Evolutionary conservation across 441 rosid genomes (phyloP).

Genomic region (Adansonia rubrostipa): DNA sequence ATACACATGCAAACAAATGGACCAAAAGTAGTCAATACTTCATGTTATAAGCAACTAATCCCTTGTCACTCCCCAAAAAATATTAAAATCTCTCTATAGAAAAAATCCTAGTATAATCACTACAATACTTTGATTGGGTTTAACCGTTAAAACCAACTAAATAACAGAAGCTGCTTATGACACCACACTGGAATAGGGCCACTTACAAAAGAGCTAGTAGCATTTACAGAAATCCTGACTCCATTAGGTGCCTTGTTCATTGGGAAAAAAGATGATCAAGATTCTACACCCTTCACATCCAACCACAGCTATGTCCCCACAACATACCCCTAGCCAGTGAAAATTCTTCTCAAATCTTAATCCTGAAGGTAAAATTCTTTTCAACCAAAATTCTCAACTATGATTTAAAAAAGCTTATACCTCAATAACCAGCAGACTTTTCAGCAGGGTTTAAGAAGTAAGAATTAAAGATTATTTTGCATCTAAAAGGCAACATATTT

Average conservation of each 20-base stretch:
- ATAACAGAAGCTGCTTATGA: not conserved
- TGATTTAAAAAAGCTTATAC: not conserved
- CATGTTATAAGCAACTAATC: not conserved
- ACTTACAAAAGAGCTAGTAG: not conserved
- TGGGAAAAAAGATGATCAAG: not conserved
- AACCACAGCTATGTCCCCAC: not conserved
- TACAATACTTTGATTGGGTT: not conserved
- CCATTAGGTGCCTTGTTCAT: not conserved
- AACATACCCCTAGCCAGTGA: not conserved
- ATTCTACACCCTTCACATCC: not conserved
- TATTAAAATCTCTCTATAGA: not conserved
- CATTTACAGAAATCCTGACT: not conserved
- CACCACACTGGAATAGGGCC: not conserved
- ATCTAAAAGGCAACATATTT: conserved; percentile 9
- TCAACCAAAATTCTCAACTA: not conserved
- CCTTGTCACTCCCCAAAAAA: not conserved
- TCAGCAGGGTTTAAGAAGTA: not conserved
- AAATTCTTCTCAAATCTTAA: not conserved
- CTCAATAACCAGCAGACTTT: not conserved
- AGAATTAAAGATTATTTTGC: conserved; percentile 4
- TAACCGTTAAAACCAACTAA: not conserved
- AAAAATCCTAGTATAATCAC: not conserved
- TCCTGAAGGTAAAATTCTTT: not conserved
- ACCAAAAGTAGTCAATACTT: conserved; percentile 7
- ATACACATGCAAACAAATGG: not conserved